Evolutionary conservation across 2,329 filamentous ascomycete species (phyloP).

Genomic region (Trichophaea hybrida): DNA sequence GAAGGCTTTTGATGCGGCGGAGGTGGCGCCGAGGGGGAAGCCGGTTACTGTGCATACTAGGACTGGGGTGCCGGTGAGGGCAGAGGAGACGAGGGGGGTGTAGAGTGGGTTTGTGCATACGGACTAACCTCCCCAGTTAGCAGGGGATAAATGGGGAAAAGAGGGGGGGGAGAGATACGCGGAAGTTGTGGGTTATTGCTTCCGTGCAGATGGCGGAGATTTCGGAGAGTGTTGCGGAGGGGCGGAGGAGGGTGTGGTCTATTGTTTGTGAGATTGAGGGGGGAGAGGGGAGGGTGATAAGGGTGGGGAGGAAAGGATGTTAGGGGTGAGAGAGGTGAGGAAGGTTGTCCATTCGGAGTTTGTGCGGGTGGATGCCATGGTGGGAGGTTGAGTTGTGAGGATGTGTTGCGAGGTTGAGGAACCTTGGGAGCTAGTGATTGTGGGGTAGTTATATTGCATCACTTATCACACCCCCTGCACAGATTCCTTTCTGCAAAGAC

Average conservation of each 20-base stretch:
- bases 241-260: slow-evolving; percentile 48
- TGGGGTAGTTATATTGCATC: too few species aligned
- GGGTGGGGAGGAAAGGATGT: not conserved
- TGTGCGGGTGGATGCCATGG: too few species aligned
- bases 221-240: slow-evolving; percentile 45
- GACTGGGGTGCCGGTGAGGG: slow-evolving; percentile 39
- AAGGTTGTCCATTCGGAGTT: not conserved
- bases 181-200: slow-evolving; percentile 36
- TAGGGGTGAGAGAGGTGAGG: not conserved
- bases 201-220: slow-evolving; percentile 39
- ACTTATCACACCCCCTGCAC: too few species aligned
- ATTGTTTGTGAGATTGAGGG: slow-evolving; percentile 39
- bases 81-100: slow-evolving; percentile 37
- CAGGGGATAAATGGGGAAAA: too few species aligned
- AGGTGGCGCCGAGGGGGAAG: slow-evolving; percentile 15
- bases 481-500: too few species aligned
- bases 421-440: too few species aligned
- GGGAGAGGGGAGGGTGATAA: not conserved
- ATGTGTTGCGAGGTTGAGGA: too few species aligned
- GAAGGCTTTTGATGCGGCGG: slow-evolving; percentile 13
- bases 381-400: too few species aligned
- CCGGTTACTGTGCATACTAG: slow-evolving; percentile 40
- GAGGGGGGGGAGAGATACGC: slow-evolving; percentile 28
- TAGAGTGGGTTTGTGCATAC: slow-evolving; percentile 46
- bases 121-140: too few species aligned